Evolutionary conservation across 768 basidiomycete species (phyloP), one percentile per base, ranked within the genome.

Genomic region (Leccinum incarnatum): DNA sequence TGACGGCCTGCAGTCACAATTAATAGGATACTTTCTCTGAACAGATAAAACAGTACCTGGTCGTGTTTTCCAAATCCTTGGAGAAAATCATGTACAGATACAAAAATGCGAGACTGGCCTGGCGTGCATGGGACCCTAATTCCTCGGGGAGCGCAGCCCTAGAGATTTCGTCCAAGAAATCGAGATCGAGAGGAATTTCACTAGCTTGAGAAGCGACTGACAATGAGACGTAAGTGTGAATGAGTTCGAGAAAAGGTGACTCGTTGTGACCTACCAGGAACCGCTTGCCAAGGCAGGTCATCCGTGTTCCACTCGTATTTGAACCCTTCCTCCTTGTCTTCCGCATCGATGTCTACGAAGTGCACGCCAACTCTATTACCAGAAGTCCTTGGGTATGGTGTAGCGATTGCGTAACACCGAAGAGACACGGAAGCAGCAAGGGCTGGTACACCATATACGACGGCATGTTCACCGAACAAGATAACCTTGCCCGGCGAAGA

Each of bases 401-500:
- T 85, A 37, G 88, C 80, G 54, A 94, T 81, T 5, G 89, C 91
- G 75, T 94, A 99, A 73, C 95, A 98, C 53, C 97, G 90, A 52
- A 99, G 87, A 73, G 95, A 94, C 37, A 98, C 89, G 11, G 95
- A 88, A 29, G 95, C 95, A 14, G 96, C 96, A 53, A 99, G 84
- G 10, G 96, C 96, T 61, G 96, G 95, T 88, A 94, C 89, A 55
- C 97, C 97, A 71, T 98, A 89, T 19, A 99, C 97, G 53, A 99
- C 97, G 17, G 97, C 96, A 74, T 99, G 97, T 75, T 99, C 97
- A 51, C 97, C 97, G 64, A 98, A 99, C 61, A 99, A 74, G 63
- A 99, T 98, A 58, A 98, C 91, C 71, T 99, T 99, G 25, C 97
- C 97, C 8, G 97, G 97, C 3, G 97, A 94, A 57, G 93, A 95